These are phyloP conservation scores for Alectoria sarmentosa DNA, from an alignment of 495 filamentous ascomycete species.

Conservation along the genomic window DNA sequence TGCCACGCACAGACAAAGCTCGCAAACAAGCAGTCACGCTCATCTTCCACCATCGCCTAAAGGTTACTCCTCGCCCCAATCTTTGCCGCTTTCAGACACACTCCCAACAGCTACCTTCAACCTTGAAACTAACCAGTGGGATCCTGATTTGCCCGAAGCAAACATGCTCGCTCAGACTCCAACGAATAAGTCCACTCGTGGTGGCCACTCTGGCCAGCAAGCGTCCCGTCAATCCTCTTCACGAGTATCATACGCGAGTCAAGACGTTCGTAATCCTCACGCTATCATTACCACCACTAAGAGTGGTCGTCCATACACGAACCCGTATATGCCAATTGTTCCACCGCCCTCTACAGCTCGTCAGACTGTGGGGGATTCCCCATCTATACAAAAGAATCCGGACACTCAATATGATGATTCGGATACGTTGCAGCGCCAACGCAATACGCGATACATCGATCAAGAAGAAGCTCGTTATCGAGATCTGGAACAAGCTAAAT, in stretches of 20 bases:
- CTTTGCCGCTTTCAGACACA: constrained; percentile 1
- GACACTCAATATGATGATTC: background rate
- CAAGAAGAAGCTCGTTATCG: background rate
- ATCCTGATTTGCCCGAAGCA: background rate
- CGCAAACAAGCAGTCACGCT: background rate
- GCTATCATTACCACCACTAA: background rate
- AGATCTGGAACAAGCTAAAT: background rate
- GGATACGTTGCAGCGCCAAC: background rate
- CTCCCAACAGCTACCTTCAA: background rate
- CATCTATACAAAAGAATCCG: background rate
- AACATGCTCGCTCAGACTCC: background rate
- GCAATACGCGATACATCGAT: background rate
- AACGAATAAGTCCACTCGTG: background rate
- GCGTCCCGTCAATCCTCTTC: background rate
- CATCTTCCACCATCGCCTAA: background rate
- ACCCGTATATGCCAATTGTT: background rate
- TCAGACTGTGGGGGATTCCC: background rate
- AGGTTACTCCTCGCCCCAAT: background rate
- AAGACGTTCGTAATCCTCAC: background rate
- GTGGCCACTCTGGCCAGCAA: background rate
- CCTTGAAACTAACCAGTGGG: constrained; percentile 2
- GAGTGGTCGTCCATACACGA: constrained; percentile 1
- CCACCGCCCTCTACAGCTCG: background rate
- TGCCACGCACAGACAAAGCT: background rate
- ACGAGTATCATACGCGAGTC: background rate